These are phyloP conservation scores for Teunomyces stri DNA, from an alignment of 805 yeast genomes.

Conservation along the genomic window DNA sequence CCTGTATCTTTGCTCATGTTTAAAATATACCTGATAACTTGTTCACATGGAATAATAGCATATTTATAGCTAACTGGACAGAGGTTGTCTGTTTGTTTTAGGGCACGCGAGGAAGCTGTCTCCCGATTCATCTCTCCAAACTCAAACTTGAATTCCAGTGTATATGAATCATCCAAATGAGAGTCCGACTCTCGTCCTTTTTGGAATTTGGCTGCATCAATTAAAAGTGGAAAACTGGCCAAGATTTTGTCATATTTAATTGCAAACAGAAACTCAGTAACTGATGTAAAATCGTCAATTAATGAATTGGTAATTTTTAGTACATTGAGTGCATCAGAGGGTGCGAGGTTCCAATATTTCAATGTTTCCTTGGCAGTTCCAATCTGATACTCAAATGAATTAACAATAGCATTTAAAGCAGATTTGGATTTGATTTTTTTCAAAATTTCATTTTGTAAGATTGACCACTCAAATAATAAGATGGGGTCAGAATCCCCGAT, in stretches of 20 bases:
- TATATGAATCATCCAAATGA: background rate
- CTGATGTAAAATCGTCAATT: background rate
- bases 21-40: background rate
- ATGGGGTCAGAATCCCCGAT: conserved; percentile 4
- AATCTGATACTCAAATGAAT: conserved; percentile 16
- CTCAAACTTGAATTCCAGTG: background rate
- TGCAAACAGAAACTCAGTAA: background rate
- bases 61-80: background rate
- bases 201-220: background rate
- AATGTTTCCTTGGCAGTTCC: background rate
- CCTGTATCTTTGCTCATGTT: background rate
- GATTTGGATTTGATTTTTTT: background rate
- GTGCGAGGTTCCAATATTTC: background rate
- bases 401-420: conserved; percentile 7
- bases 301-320: background rate
- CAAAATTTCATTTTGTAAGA: conserved; percentile 5
- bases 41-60: background rate
- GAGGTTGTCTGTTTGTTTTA: background rate
- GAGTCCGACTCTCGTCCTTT: background rate
- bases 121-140: background rate
- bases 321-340: background rate
- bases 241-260: background rate
- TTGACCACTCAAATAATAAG: conserved; percentile 8
- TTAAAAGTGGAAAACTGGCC: background rate
- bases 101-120: background rate